These are phyloP conservation scores for Rosa lucieae DNA, from an alignment of 306 rosid genomes.

Conservation along the genomic window DNA sequence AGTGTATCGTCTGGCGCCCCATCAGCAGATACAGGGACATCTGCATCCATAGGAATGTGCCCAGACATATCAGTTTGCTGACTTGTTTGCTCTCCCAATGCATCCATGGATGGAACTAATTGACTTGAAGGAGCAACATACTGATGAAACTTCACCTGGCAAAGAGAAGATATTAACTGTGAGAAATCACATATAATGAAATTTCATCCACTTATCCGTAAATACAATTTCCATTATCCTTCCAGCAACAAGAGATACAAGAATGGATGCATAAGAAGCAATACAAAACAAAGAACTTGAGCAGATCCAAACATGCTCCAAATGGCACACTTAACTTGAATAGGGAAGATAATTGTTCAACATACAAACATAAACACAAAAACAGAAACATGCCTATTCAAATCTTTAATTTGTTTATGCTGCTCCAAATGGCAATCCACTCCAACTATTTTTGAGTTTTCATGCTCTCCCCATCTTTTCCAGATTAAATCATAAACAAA, in stretches of 20 bases:
- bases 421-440: background rate
- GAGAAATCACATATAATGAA: background rate
- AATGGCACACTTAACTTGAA: background rate
- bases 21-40: background rate
- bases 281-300: background rate
- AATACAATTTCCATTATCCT: background rate
- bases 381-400: background rate
- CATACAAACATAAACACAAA: background rate
- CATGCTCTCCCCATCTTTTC: background rate
- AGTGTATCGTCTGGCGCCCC: slow-evolving; percentile 2
- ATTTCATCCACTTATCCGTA: background rate
- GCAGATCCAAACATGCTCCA: background rate
- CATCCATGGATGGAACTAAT: too few relatives aligned
- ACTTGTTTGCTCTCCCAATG: background rate
- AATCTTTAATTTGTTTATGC: background rate
- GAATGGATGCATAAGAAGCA: background rate
- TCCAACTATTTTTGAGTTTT: background rate
- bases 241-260: background rate
- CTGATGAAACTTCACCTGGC: slow-evolving; percentile 21
- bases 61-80: slow-evolving; percentile 5
- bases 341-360: background rate
- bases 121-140: slow-evolving; percentile 14
- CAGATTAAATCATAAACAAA: background rate
- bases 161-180: slow-evolving; percentile 5
- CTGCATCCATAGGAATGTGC: slow-evolving; percentile 13